A percentile compares a stretch with the other conserved stretches of the same genome.
Conservation (phyloP, 495 filamentous ascomycete genomes). For the Neurospora terricola region DNA sequence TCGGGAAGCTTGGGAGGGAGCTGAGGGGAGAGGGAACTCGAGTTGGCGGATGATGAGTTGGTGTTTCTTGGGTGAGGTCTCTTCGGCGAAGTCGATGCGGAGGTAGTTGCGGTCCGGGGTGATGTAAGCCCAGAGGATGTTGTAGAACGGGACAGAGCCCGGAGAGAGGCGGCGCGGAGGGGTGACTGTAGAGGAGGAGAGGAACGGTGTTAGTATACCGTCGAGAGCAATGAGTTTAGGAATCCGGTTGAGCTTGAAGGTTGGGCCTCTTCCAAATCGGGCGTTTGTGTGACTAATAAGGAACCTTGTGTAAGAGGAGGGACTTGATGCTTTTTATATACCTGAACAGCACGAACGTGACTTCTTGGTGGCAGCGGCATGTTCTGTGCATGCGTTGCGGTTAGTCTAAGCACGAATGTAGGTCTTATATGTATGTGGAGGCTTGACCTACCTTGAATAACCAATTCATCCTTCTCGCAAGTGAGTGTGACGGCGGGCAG, state of each 20-base stretch:
- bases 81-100: constrained; percentile 62
- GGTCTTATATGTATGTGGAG: background rate
- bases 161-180: constrained; percentile 1
- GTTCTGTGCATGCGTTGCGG: background rate
- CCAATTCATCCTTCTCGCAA: constrained; percentile 9
- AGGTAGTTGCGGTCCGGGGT: constrained; percentile 46
- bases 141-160: constrained; percentile 58
- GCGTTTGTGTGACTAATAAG: background rate
- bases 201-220: background rate
- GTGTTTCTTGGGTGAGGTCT: constrained; percentile 8
- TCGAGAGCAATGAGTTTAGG: background rate
- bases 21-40: constrained; percentile 14
- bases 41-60: constrained; percentile 11
- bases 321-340: background rate
- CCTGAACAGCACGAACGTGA: background rate
- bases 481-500: constrained; percentile 18
- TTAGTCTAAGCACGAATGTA: background rate
- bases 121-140: constrained; percentile 72
- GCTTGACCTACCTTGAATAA: constrained; percentile 10
- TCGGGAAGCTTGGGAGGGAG: background rate
- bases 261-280: background rate
- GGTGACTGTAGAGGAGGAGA: background rate
- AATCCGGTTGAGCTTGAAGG: background rate
- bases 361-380: background rate
- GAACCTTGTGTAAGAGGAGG: background rate